A percentile compares a stretch with the other conserved stretches of the same genome.
These are phyloP conservation scores for Neofusicoccum ribis DNA, from an alignment of 2,329 filamentous ascomycete species.

Conservation along the genomic window DNA sequence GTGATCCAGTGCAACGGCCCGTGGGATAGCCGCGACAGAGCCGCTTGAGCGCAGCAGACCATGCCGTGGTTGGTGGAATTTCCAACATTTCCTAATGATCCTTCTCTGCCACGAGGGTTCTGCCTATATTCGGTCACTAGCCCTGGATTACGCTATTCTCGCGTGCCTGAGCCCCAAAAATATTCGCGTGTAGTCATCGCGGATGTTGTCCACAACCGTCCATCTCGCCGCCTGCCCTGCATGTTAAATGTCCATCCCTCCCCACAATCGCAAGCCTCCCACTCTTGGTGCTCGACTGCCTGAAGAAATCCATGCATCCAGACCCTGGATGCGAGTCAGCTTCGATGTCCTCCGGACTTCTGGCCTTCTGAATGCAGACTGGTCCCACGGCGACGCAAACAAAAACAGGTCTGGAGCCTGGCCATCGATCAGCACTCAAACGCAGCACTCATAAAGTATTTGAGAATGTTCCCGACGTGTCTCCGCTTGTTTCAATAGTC, in stretches of 20 bases:
- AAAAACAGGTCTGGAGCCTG: no score
- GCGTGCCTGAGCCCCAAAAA: background rate
- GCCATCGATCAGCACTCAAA: no score
- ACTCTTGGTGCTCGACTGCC: background rate
- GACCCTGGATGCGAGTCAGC: background rate
- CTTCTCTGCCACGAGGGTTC: no score
- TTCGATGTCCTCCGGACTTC: background rate
- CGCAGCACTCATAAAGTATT: no score
- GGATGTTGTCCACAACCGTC: background rate
- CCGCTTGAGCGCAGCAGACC: background rate
- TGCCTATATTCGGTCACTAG: background rate
- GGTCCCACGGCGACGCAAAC: no score
- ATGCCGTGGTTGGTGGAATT: background rate
- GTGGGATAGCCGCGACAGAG: background rate
- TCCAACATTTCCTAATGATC: background rate
- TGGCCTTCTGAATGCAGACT: no score
- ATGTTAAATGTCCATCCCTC: background rate
- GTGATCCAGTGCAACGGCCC: background rate
- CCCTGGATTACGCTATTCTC: background rate
- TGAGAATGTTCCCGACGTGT: no score
- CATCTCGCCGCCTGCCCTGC: constrained; percentile 1
- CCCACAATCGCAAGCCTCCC: background rate
- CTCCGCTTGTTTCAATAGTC: no score
- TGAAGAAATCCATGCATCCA: background rate
- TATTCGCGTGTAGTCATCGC: constrained; percentile 1